phyloP scores from a whole-genome alignment of 192 early-diverging fungal species.

The Podila epigama region DNA sequence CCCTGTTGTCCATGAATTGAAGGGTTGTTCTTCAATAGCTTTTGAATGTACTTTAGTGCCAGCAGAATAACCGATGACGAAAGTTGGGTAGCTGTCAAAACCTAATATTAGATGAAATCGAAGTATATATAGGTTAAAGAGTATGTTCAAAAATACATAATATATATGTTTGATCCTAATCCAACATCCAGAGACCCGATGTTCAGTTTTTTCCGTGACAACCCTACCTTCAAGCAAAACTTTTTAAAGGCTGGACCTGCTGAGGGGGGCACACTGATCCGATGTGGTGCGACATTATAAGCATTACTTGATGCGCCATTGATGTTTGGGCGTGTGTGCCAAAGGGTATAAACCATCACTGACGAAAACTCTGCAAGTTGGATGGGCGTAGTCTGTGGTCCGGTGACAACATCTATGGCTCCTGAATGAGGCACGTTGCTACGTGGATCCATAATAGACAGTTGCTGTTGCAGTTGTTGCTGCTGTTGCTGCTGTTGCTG shows the following conservation, averaged over 20 bases:
- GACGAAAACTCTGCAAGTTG: slow-evolving; percentile 46
- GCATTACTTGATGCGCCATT: slow-evolving; percentile 48
- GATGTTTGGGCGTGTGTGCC: slow-evolving; percentile 51
- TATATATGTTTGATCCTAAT: too few species aligned
- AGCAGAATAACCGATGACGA: slow-evolving; percentile 69
- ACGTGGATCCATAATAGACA: slow-evolving; percentile 1
- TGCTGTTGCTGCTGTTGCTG: slow-evolving; percentile 8
- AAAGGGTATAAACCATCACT: slow-evolving; percentile 51
- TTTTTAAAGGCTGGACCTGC: slow-evolving; percentile 46
- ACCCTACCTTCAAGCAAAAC: slow-evolving; percentile 43
- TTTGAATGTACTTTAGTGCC: slow-evolving; percentile 69
- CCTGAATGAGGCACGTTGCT: slow-evolving; percentile 11
- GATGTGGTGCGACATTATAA: slow-evolving; percentile 46
- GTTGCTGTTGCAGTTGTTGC: slow-evolving; percentile 5
- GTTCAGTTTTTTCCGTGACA: too few species aligned
- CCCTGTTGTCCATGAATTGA: slow-evolving; percentile 68
- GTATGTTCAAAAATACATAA: too few species aligned
- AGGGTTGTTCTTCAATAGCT: slow-evolving; percentile 62
- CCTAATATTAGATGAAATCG: slow-evolving; percentile 53
- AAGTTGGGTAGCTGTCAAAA: slow-evolving; percentile 67
- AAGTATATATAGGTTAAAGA: too few species aligned
- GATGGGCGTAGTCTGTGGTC: slow-evolving; percentile 37
- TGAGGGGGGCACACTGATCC: slow-evolving; percentile 42
- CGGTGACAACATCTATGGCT: slow-evolving; percentile 36
- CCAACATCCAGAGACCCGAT: too few species aligned